Percentiles rank a stretch among this genome's conserved stretches.
phyloP scores from a whole-genome alignment of 75 land plant species.

The Cunninghamia lanceolata region DNA sequence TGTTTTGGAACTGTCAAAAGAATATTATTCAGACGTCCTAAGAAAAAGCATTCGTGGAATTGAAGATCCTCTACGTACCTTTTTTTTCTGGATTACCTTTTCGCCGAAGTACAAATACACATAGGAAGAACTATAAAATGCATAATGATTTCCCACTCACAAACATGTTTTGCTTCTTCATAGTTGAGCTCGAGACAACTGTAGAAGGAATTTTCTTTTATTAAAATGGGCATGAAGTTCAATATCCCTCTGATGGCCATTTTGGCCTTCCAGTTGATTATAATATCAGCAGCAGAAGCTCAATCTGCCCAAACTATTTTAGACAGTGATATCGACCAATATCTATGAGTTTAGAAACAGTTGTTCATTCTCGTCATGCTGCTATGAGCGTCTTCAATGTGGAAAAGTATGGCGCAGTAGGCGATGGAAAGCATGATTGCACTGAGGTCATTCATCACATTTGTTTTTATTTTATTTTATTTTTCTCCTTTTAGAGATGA shows the following conservation, averaged over 20 bases:
- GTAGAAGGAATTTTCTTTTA: not conserved
- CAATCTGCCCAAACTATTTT: not conserved
- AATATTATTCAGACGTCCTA: too few relatives aligned
- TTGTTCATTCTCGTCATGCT: not conserved
- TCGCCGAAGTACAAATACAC: not conserved
- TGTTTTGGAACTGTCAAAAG: too few relatives aligned
- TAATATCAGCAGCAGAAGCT: not conserved
- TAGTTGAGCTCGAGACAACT: not conserved
- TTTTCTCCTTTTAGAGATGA: not conserved
- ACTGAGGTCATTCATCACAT: not conserved
- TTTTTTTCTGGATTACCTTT: not conserved
- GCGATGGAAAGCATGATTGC: not conserved
- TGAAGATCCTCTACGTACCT: not conserved
- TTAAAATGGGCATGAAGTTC: not conserved
- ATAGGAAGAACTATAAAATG: not conserved
- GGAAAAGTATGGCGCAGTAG: not conserved
- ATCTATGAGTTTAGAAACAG: not conserved
- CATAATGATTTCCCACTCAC: not conserved
- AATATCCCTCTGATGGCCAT: not conserved
- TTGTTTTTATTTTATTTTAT: not conserved
- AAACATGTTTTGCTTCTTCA: not conserved
- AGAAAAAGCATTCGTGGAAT: too few relatives aligned
- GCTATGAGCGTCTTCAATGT: not conserved
- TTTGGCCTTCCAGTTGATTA: not conserved
- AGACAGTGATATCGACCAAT: not conserved